Evolutionary conservation across 2,329 filamentous ascomycete species (phyloP).

Genomic region (Trichoderma semiorbis): DNA sequence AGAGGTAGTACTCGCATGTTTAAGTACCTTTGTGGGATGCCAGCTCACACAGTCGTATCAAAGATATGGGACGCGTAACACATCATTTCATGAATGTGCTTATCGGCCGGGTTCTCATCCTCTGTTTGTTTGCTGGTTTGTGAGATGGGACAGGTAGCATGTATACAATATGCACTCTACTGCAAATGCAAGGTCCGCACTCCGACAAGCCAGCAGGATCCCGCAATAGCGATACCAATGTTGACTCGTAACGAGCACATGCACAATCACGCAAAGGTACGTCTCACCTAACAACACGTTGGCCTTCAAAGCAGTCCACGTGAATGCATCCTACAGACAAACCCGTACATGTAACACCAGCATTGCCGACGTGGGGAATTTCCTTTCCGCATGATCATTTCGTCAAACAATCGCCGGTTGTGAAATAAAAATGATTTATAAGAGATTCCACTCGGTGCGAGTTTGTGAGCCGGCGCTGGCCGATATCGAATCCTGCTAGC

Average conservation of each 20-base stretch:
- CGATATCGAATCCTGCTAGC: not conserved
- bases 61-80: not conserved
- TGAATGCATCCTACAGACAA: not conserved
- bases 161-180: not conserved
- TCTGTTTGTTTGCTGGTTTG: not conserved
- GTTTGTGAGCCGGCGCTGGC: constrained; percentile 18
- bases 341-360: not conserved
- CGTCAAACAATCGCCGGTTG: not conserved
- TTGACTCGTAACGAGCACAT: not conserved
- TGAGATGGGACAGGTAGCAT: not conserved
- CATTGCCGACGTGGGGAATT: not conserved
- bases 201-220: not conserved
- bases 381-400: not conserved
- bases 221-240: not conserved
- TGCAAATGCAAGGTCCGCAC: not conserved
- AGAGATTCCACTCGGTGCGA: not conserved
- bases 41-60: not conserved
- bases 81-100: not conserved
- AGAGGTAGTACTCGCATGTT: not conserved
- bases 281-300: not conserved
- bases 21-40: not conserved
- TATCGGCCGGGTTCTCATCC: not conserved
- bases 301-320: not conserved
- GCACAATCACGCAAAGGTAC: not conserved
- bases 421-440: constrained; percentile 7